Conservation (phyloP, 108 stramenopile species). For the Cyclotella cryptica region DNA sequence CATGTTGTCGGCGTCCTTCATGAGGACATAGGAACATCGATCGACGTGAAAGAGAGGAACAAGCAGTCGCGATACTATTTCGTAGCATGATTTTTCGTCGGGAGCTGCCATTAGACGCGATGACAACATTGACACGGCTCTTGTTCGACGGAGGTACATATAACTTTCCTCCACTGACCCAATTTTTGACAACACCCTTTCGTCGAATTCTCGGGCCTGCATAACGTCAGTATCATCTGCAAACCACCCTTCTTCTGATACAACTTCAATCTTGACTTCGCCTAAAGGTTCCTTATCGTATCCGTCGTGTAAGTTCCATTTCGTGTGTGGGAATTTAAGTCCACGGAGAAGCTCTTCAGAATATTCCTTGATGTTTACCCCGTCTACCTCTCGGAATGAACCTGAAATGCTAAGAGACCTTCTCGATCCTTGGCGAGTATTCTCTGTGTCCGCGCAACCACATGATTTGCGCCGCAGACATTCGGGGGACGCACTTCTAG, state of each 20-base stretch:
- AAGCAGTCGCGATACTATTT: conserved; percentile 25
- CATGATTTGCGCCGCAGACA: background rate
- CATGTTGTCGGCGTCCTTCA: conserved; percentile 41
- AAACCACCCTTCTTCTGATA: conserved; percentile 26
- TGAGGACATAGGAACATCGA: conserved; percentile 31
- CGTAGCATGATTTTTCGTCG: conserved; percentile 43
- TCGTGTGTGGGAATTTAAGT: background rate
- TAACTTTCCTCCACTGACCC: conserved; percentile 29
- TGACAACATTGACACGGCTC: conserved; percentile 31
- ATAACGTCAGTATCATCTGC: conserved; percentile 16
- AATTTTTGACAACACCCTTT: conserved; percentile 33
- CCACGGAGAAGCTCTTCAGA: background rate
- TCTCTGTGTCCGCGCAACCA: background rate
- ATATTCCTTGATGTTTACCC: background rate
- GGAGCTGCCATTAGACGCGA: conserved; percentile 44
- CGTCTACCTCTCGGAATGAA: background rate
- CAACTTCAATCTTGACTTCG: conserved; percentile 29
- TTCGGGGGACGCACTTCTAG: background rate
- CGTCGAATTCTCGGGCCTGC: conserved; percentile 36
- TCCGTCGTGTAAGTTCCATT: background rate
- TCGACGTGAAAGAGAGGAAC: conserved; percentile 47
- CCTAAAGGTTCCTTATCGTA: background rate
- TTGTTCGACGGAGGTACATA: conserved; percentile 30
- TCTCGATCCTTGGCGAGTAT: background rate
- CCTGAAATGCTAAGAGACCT: no score